A percentile compares a stretch with the other conserved stretches of the same genome.
phyloP scores from a whole-genome alignment of 1,284 basidiomycete species.

The Fomitopsis schrenkii region DNA sequence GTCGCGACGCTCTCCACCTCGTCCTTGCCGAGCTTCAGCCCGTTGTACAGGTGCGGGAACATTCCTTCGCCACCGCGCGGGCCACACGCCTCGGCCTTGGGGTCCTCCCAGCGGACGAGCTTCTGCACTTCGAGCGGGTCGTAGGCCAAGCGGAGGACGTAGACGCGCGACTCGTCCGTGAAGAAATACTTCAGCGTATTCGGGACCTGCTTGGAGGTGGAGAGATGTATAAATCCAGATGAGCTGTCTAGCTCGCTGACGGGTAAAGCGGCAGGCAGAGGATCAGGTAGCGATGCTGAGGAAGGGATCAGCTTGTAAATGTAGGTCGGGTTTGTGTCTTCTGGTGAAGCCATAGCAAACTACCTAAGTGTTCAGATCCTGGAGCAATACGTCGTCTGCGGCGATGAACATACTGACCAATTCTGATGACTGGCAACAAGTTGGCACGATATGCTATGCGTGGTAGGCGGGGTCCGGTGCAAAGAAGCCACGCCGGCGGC shows the following conservation, averaged over 20 bases:
- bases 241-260: constrained; percentile 36
- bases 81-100: constrained; percentile 37
- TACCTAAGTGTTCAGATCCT: too few relatives aligned
- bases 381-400: background rate
- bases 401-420: background rate
- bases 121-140: constrained; percentile 29
- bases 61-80: constrained; percentile 40
- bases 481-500: too few relatives aligned
- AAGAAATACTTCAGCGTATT: constrained; percentile 56
- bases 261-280: constrained; percentile 28
- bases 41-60: constrained; percentile 31
- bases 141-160: constrained; percentile 44
- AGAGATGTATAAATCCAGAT: constrained; percentile 60
- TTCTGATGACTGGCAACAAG: too few relatives aligned
- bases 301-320: constrained; percentile 49
- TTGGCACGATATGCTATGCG: too few relatives aligned
- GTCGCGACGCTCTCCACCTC: constrained; percentile 23
- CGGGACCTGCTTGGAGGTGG: constrained; percentile 51
- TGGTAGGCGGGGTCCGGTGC: too few relatives aligned
- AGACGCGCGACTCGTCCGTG: constrained; percentile 34
- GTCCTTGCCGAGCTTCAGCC: constrained; percentile 23
- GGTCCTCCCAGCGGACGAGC: constrained; percentile 44
- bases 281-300: constrained; percentile 31
- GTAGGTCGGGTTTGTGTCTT: constrained; percentile 31
- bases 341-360: background rate